Evolutionary conservation across 1,284 basidiomycete species (phyloP), one percentile per base, ranked within the genome.

Genomic region (Apiotrichum laibachii): DNA sequence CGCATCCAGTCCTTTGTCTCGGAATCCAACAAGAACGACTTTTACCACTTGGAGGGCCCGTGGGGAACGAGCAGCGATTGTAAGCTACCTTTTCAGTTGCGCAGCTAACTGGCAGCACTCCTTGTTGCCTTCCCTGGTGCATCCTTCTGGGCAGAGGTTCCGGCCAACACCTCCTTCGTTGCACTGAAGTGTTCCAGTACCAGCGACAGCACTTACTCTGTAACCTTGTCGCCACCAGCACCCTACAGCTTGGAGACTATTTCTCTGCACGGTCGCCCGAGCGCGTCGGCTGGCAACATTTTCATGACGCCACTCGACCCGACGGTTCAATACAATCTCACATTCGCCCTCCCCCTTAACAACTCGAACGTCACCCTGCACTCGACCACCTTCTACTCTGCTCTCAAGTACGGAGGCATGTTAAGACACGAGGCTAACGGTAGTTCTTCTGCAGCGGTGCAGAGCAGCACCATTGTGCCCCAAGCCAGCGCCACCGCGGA

Each of bases 221-320:
- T 37, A 11, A 34, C 48, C 9, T 18, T 49, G 33, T 19, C n/a
- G 10, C 48, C 48, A 6, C 8, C 46, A 11, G 34, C 34, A n/a
- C 48, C 48, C 1, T 49, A 37, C 34, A 18, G 34, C 11, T 12
- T 37, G 7, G 4, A 16, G 2, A n/a, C 8, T 21, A n/a, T 37
- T 18, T 37, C 48, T 7, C 34, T 49, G 16, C 9, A 13, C 33
- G 19, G 34, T 33, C 48, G 15, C 34, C 46, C 46, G 6, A 15
- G 16, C 33, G 18, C 33, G 5, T 13, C 7, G 16, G n/a, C 33
- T 7, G 48, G n/a, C 10, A 16, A 9, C 11, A 33, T 49, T 8
- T 49, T 31, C 34, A 49, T 49, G 48, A n/a, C 34, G 34, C 48
- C 48, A n/a, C 48, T 49, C 9, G 48, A 49, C 34, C 48, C 48